Evolutionary conservation across 1,139 yeast species (phyloP), one percentile per base, ranked within the genome.

Genomic region (Geotrichum aggregatum): DNA sequence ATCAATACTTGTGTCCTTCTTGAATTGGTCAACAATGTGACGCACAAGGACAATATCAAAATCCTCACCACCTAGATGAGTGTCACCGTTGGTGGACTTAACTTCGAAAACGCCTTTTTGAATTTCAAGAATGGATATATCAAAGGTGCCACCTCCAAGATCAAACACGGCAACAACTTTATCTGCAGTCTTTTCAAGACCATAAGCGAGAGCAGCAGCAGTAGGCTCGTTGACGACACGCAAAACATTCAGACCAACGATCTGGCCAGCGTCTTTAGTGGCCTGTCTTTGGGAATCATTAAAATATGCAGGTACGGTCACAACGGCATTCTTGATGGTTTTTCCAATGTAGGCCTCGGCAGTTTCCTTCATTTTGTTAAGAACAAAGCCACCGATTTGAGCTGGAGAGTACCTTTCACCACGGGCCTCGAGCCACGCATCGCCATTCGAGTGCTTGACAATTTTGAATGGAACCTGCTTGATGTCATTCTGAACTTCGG

Each of bases 221-320:
- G 98, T 91, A 68, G 98, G 98, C 78, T 91, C 98, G 78, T 91
- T 92, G 62, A 91, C 96, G 63, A 91, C 97, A 79, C 98, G 87
- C 71, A 92, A 79, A 61, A 92, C 96, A 76, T 89, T 89, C 68
- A 91, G 78, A 58, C 98, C 98, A 61, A 89, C 96, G 75, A 91
- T 89, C 73, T 89, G 92, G 78, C 98, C 98, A 56, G 98, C 97
- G 72, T 88, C 95, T 78, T 91, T 91, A 71, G 97, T 91, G 60
- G 98, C 97, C 76, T 91, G 97, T 78, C 97, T 86, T 77, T 91
- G 98, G 59, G 97, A 88, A 73, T 91, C 97, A 75, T 91, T 91
- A 80, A 91, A 91, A 76, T 91, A 91, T 58, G 97, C 98, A 60
- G 98, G 98, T 62, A 94, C 96, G 45, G 98, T 91, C 61, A 91